Evolutionary conservation across 1,139 yeast genomes (phyloP).

Genomic region (Taphrina confusa): DNA sequence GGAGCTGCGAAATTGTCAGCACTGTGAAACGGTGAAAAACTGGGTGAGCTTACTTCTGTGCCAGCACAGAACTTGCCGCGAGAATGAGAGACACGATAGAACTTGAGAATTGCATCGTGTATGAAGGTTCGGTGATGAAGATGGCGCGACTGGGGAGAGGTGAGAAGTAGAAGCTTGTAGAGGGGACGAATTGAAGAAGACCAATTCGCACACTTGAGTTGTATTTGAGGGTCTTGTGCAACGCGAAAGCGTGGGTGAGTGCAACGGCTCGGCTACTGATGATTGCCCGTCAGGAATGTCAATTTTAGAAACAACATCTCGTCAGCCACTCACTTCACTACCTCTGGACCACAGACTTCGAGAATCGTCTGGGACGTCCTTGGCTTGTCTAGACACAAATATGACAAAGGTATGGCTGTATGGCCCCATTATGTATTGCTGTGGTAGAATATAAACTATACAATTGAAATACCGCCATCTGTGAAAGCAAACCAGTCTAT

Average conservation of each 20-base stretch:
- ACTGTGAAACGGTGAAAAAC: too few relatives aligned
- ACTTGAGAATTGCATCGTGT: conserved; percentile 14
- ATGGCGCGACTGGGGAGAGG: neutral
- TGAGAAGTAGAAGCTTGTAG: neutral
- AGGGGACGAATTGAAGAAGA: neutral
- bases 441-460: too few relatives aligned
- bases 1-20: conserved; percentile 1
- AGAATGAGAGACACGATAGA: conserved; percentile 12
- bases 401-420: too few relatives aligned
- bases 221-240: neutral
- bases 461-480: too few relatives aligned
- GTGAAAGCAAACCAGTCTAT: too few relatives aligned
- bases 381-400: too few relatives aligned
- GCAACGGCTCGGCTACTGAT: conserved; percentile 9
- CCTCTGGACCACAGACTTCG: neutral
- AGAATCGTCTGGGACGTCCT: neutral
- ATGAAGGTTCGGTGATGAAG: too few relatives aligned
- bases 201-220: neutral
- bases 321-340: too few relatives aligned
- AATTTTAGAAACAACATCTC: neutral
- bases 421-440: too few relatives aligned
- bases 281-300: conserved; percentile 7
- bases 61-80: conserved; percentile 15
- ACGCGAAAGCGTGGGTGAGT: neutral
- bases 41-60: neutral